Evolutionary conservation across 169 alveolate genomes (phyloP).

Genomic region (Plasmodium chabaudi): DNA sequence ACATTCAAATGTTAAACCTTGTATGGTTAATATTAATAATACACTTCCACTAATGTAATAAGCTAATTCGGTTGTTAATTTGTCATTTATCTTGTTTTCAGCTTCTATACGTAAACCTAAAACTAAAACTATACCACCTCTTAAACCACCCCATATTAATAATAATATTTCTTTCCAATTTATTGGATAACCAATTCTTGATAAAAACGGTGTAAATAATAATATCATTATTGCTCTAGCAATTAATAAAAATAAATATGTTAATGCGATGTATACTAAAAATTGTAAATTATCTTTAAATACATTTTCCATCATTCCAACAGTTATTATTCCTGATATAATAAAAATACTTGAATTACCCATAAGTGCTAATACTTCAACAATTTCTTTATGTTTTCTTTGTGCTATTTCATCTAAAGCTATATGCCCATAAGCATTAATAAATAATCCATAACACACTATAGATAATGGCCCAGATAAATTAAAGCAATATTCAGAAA

Average conservation of each 20-base stretch:
- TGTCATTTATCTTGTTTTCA: conserved; percentile 84
- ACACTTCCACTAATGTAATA: conserved; percentile 93
- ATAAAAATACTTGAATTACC: conserved; percentile 89
- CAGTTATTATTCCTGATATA: conserved; percentile 88
- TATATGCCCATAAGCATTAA: conserved; percentile 88
- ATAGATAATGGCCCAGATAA: conserved; percentile 91
- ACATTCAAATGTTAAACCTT: conserved; percentile 92
- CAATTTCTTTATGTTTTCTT: conserved; percentile 85
- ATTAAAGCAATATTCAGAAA: conserved; percentile 85
- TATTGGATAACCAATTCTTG: conserved; percentile 86
- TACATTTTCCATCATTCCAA: conserved; percentile 89
- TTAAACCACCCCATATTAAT: conserved; percentile 93
- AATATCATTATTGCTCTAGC: conserved; percentile 89
- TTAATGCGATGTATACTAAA: conserved; percentile 68
- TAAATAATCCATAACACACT: conserved; percentile 90
- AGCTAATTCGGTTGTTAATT: conserved; percentile 87
- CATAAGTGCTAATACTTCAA: conserved; percentile 85
- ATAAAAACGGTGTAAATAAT: conserved; percentile 85
- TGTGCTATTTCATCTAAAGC: conserved; percentile 89
- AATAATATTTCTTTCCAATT: conserved; percentile 89
- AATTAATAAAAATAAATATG: conserved; percentile 81
- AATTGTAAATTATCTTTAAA: conserved; percentile 39
- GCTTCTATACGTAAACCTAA: conserved; percentile 92
- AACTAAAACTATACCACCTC: conserved; percentile 94
- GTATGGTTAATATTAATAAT: conserved; percentile 90